These are phyloP conservation scores for Eucalyptus shirleyi DNA, from an alignment of 345 rosid genomes.

Conservation along the genomic window DNA sequence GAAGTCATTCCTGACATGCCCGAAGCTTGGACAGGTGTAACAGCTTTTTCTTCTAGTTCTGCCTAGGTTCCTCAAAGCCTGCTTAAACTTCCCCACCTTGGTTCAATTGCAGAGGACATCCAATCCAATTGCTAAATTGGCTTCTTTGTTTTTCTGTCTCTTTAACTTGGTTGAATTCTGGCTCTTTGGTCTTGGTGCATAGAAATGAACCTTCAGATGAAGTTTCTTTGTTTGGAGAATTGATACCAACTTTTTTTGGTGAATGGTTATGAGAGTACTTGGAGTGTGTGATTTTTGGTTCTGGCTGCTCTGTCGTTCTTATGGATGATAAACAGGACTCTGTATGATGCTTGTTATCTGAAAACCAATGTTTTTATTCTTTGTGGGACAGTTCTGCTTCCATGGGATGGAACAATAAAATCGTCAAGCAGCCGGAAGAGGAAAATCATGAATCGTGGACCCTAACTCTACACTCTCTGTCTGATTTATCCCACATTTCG, in stretches of 20 bases:
- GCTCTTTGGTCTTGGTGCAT: background rate
- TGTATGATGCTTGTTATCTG: background rate
- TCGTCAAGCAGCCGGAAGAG: background rate
- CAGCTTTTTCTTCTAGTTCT: background rate
- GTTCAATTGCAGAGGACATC: background rate
- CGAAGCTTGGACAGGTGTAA: background rate
- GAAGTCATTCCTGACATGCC: background rate
- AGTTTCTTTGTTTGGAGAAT: background rate
- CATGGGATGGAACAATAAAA: conserved; percentile 36
- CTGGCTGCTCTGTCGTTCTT: background rate
- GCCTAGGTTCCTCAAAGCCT: background rate
- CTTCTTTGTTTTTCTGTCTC: background rate
- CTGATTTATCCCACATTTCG: conserved; percentile 49
- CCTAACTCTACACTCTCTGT: conserved; percentile 38
- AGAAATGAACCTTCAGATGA: background rate
- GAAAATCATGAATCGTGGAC: conserved; percentile 6
- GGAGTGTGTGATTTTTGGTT: background rate
- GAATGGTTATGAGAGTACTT: background rate
- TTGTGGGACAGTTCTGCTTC: background rate
- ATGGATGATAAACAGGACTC: background rate
- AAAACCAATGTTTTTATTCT: background rate
- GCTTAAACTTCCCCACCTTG: background rate
- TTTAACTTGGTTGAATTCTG: background rate
- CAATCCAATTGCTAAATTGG: background rate
- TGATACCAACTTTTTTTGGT: background rate